Evolutionary conservation across 2,329 filamentous ascomycete species (phyloP), one percentile per base, ranked within the genome.

Genomic region (Fusarium chaquense): DNA sequence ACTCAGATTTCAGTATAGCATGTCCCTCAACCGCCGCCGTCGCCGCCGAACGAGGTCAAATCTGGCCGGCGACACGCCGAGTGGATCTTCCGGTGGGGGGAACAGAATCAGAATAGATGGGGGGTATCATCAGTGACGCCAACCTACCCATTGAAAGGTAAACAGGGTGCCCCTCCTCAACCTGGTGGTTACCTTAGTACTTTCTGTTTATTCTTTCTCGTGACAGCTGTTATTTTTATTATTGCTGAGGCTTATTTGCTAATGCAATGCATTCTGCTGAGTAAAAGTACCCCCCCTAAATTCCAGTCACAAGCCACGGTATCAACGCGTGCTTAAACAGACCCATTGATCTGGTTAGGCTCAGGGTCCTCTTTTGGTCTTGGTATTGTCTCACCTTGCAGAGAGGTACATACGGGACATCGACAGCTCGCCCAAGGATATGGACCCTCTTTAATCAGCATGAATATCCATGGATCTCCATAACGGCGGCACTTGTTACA

Each of bases 21-120:
- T 49, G 30, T 24, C 32, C 24, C 26, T 28, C 49, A 51, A 28
- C 59, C 44, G 54, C 67, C 71, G 64, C 65, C 54, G 43, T 58
- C 51, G 63, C 67, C 68, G 69, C 68, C 70, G 65, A 64, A 58
- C 55, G 58, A 60, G 67, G 52, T 71, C 61, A 58, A 60, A 60
- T 66, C 57, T 63, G 69, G 63, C 72, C 70, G 70, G 72, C 68
- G 70, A 74, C 61, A 61, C 66, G 53, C 70, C 58, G 72, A 75
- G 72, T 74, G 72, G 72, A 62, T 67, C 62, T 35, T n/a, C 60
- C 51, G 45, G 72, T 74, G 72, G 72, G 65, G 72, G 72, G 45
- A 11, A 58, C 49, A 30, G 43, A 32, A 46, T 32, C 26, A 30
- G 43, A 45, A 32, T 51, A 51, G 49, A 51, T 40, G 49, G 49